Evolutionary conservation across 371 early-diverging fungal species (phyloP).

Genomic region (Quaeritorhiza haematococci): DNA sequence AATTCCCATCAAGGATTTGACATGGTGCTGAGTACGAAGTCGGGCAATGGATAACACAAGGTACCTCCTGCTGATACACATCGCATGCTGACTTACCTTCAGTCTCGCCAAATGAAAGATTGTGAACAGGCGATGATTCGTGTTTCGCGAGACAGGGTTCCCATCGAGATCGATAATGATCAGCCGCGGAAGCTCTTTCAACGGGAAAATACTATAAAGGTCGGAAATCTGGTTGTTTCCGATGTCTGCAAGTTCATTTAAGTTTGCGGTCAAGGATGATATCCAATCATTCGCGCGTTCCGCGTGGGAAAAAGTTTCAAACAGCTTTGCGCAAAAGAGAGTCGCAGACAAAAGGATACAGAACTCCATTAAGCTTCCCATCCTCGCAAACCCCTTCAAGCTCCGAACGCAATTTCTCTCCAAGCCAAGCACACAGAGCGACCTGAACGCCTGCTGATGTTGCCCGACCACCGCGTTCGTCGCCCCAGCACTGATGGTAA

Average conservation of each 20-base stretch:
- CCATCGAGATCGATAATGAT: conserved; percentile 50
- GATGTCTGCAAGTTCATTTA: conserved; percentile 22
- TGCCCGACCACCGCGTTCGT: conserved; percentile 28
- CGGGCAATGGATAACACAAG: too few species aligned
- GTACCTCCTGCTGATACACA: too few species aligned
- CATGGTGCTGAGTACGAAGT: too few species aligned
- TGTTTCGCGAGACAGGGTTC: conserved; percentile 35
- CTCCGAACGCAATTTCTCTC: conserved; percentile 41
- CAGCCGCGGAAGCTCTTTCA: conserved; percentile 44
- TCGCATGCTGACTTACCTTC: conserved; percentile 26
- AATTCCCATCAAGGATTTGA: not conserved
- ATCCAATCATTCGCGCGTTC: too few species aligned
- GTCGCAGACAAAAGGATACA: conserved; percentile 24
- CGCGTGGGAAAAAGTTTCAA: not conserved
- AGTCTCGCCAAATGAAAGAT: conserved; percentile 45
- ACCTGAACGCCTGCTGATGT: conserved; percentile 26
- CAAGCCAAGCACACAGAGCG: conserved; percentile 36
- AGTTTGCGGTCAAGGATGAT: not conserved
- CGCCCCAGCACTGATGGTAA: too few species aligned
- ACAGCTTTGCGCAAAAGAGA: not conserved
- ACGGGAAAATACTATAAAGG: conserved; percentile 42
- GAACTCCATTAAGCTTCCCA: conserved; percentile 43
- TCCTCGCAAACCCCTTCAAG: conserved; percentile 34
- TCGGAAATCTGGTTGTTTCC: conserved; percentile 44
- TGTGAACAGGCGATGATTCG: conserved; percentile 42